Base-by-base conservation (phyloP, 2,329 filamentous ascomycete genomes). In the Cercospora zeae-maydis region DNA sequence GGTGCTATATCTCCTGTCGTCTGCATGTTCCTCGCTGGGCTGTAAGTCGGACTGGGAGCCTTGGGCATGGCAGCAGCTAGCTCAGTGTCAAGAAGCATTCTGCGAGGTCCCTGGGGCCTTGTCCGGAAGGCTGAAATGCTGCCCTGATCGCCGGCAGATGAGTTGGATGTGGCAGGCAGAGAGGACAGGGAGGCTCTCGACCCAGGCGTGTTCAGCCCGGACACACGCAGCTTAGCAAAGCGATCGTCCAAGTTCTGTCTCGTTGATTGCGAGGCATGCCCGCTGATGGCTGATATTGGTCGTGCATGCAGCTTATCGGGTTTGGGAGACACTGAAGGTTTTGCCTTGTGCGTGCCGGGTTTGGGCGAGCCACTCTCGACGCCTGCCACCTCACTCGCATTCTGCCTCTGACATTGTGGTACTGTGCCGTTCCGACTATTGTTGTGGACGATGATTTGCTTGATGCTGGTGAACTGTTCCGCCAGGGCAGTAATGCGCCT, bases 1-100 rank as follows among this genome's bases (percentile, higher is more conserved):
- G 87, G 82, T 42, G 87, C 83, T 8, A 89, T 84, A 24, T 85
- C 82, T 63, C 87, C 86, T 24, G 84, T 85, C 2, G 87, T 86
- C 4, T 88, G 81, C 61, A 86, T 89, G 30, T 90, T 90, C 34
- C 89, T 83, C 1, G 88, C 88, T n/a, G 90, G 90, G 69, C 87
- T 92, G 72, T 92, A 93, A 3, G 90, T 90, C 7, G 90, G 88
- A 70, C 88, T 88, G 1, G 90, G 90, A 51, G 88, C 77, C 73
- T 89, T 89, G 10, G 89, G 89, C 71, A 92, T 78, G 14, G 80
- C 80, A 10, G 84, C 81, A 7, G 84, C 74, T n/a, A 82, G 66
- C n/a, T 75, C 73, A 27, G 79, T 84, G 52, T 84, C 78, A 0
- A 86, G 69, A 2, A 80, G 79, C 81, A 86, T 86, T 10, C 81